phyloP scores from a whole-genome alignment of 1,284 basidiomycete genomes.

The Sphaerobolus stellatus region DNA sequence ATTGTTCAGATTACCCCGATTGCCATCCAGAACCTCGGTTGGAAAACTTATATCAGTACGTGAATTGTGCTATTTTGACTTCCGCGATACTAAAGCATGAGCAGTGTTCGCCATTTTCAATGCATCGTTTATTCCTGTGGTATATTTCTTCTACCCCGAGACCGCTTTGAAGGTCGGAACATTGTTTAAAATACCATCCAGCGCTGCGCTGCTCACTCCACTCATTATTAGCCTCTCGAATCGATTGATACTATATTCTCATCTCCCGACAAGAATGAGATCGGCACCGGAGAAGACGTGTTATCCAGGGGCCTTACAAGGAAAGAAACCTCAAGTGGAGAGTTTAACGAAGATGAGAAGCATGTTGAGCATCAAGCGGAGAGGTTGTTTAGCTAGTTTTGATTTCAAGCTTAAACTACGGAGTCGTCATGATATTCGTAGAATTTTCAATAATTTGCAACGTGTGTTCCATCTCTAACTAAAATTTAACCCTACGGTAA shows the following conservation, averaged over 20 bases:
- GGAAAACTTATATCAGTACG: constrained; percentile 61
- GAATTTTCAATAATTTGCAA: too few relatives aligned
- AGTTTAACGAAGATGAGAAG: background rate
- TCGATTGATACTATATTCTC: constrained; percentile 12
- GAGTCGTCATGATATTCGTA: background rate
- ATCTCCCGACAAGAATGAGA: constrained; percentile 13
- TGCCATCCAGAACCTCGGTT: constrained; percentile 61
- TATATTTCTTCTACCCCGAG: constrained; percentile 70
- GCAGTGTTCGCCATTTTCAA: constrained; percentile 61
- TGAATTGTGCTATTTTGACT: background rate
- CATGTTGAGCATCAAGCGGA: background rate
- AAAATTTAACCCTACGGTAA: too few relatives aligned
- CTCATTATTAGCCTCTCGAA: constrained; percentile 10
- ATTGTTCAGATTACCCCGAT: constrained; percentile 69
- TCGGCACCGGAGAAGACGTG: constrained; percentile 11
- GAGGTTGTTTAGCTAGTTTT: background rate
- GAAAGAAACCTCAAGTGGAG: background rate
- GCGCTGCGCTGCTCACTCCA: background rate
- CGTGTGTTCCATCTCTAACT: too few relatives aligned
- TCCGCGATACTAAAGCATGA: background rate
- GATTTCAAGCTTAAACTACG: background rate
- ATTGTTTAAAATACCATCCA: background rate
- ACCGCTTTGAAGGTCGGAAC: constrained; percentile 36
- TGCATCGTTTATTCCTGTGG: constrained; percentile 56
- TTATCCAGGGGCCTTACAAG: constrained; percentile 1